These are phyloP conservation scores for Yamadazyma sp. DNA, from an alignment of 1,139 yeast species.

Conservation along the genomic window DNA sequence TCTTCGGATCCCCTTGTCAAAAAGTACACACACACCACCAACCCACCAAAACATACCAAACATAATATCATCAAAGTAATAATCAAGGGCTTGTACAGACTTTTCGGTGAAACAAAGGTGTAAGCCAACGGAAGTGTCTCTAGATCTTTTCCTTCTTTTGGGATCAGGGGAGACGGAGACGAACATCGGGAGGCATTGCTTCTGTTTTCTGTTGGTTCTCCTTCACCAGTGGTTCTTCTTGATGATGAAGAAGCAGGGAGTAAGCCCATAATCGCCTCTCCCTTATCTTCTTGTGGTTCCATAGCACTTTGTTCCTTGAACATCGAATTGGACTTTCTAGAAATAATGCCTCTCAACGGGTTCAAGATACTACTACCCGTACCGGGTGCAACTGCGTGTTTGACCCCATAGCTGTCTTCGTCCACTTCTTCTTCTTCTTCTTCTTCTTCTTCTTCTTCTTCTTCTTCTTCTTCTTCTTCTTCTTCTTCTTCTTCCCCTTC, in stretches of 20 bases:
- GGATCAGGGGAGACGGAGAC: no score
- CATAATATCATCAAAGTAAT: neutral
- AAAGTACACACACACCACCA: conserved; percentile 3
- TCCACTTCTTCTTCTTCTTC: neutral
- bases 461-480: neutral
- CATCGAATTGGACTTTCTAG: conserved; percentile 7
- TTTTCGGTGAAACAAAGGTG: no score
- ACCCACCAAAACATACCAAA: neutral
- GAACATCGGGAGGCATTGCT: no score
- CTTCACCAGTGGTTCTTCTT: no score
- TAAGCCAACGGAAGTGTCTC: no score
- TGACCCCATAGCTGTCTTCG: neutral
- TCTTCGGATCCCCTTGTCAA: conserved; percentile 23
- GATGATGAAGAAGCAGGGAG: no score
- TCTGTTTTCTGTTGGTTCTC: no score
- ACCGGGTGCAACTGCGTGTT: neutral
- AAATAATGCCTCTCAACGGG: conserved; percentile 13
- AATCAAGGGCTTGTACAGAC: neutral
- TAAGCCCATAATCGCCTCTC: no score
- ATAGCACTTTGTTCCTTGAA: conserved; percentile 15
- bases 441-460: no score
- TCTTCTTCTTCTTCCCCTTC: neutral
- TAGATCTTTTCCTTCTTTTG: no score
- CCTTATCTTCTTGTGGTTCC: neutral
- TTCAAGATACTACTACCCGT: conserved; percentile 12